Percentiles rank a stretch among this genome's conserved stretches.
Evolutionary conservation across 305 asterid species (phyloP).

Genomic region (Fraxinus latifolia): DNA sequence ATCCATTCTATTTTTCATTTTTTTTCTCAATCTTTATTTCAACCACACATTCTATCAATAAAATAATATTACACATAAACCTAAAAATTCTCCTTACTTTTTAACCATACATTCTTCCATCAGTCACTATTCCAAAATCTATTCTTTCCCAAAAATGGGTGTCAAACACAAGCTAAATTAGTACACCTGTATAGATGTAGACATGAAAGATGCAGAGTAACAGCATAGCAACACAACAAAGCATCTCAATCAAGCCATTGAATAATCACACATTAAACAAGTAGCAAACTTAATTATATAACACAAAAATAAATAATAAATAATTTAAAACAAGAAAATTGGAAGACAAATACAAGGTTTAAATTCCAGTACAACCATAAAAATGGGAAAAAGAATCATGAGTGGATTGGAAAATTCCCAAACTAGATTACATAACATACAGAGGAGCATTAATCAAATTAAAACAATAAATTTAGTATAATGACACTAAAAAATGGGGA

Average conservation of each 20-base stretch:
- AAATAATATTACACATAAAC: too few species aligned
- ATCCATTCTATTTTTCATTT: too few species aligned
- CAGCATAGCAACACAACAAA: slow-evolving; percentile 23
- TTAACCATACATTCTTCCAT: too few species aligned
- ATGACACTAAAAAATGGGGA: neutral
- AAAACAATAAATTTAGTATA: neutral
- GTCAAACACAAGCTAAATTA: too few species aligned
- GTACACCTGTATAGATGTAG: neutral
- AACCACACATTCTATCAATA: too few species aligned
- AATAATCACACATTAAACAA: neutral
- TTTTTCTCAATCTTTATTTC: too few species aligned
- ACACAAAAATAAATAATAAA: neutral
- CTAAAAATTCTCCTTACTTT: too few species aligned
- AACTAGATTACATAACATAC: neutral
- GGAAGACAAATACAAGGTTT: neutral
- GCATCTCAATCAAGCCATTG: slow-evolving; percentile 11
- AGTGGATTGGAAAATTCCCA: neutral
- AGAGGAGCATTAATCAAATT: neutral
- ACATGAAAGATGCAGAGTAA: neutral
- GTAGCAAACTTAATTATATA: neutral
- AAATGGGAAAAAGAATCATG: neutral
- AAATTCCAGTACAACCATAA: neutral
- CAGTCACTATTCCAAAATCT: too few species aligned
- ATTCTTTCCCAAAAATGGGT: too few species aligned
- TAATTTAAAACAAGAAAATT: neutral